Evolutionary conservation across 2,329 filamentous ascomycete genomes (phyloP), one percentile per base, ranked within the genome.

Genomic region (Ampelomyces quisqualis): DNA sequence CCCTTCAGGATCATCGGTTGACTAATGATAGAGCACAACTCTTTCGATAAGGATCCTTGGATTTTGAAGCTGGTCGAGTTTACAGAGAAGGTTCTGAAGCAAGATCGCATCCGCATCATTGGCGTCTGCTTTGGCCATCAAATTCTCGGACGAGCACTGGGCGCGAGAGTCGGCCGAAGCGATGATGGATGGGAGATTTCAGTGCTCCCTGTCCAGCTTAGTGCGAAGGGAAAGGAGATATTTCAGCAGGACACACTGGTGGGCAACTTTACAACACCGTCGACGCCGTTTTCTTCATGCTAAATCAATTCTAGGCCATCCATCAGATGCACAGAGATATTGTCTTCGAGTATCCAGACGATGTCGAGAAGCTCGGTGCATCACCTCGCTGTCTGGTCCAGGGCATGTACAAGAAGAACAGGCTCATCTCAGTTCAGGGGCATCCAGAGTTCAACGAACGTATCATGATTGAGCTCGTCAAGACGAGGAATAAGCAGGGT

Each of bases 91-190:
- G 73, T 86, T 3, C 74, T 88, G 22, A 73, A 74, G 9, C 77
- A 84, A 49, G 73, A 77, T 18, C 74, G 81, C 1, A 79, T 93
- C 6, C 78, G 81, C 23, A 69, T 90, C n/a, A 75, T 95, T 11
- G 89, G 88, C 8, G 77, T 93, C 11, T 95, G 89, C 69, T 95
- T 91, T 65, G 89, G 89, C 4, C 89, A 94, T 65, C 88, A 95
- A 72, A 90, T 95, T 57, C 72, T 93, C 29, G 88, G 79, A 1
- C 77, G 88, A 37, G 86, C 88, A 1, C 63, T 90, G 53, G 86
- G 82, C 3, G 77, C 72, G 14, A 77, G 79, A 54, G 85, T 94
- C 2, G 82, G 76, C 23, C 72, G 81, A 38, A 87, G 80, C 62
- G 76, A 81, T 17, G 67, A 72, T 14, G 88, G 88, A 2, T 95